phyloP scores from a whole-genome alignment of 257 asterid species.

The Fraxinus cuspidata region DNA sequence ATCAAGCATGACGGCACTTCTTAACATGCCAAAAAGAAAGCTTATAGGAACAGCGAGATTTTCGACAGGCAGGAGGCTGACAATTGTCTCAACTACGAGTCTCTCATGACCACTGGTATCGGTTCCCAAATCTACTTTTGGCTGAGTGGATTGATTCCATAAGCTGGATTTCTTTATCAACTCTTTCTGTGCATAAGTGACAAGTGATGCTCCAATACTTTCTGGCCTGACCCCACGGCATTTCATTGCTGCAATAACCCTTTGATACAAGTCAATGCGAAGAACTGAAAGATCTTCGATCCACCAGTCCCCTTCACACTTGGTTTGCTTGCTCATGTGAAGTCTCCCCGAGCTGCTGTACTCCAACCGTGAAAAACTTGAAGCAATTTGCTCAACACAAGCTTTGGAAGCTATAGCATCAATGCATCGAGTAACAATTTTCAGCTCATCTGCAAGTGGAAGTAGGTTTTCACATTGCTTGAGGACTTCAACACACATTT shows the following conservation, averaged over 20 bases:
- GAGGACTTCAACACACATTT: constrained; percentile 85
- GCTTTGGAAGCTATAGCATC: constrained; percentile 92
- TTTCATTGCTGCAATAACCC: constrained; percentile 81
- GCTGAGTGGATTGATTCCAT: constrained; percentile 62
- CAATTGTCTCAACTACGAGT: constrained; percentile 79
- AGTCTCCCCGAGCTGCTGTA: constrained; percentile 93
- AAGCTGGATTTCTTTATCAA: constrained; percentile 64
- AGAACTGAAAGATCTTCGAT: constrained; percentile 84
- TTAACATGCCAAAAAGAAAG: constrained; percentile 74
- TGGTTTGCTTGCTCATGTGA: constrained; percentile 78
- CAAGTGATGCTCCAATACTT: constrained; percentile 86
- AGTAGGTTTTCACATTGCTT: constrained; percentile 77
- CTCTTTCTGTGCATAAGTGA: constrained; percentile 77
- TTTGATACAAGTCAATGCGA: constrained; percentile 65
- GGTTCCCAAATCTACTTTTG: constrained; percentile 39
- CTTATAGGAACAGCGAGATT: constrained; percentile 72
- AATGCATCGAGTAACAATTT: constrained; percentile 62
- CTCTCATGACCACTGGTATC: constrained; percentile 52
- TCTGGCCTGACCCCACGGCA: constrained; percentile 95
- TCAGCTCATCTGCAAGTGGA: constrained; percentile 88
- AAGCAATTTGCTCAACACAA: constrained; percentile 95
- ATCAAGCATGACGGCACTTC: constrained; percentile 82
- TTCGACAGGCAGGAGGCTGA: constrained; percentile 88
- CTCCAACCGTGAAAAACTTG: constrained; percentile 90
- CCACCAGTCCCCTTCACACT: constrained; percentile 92